Base-by-base conservation (phyloP, 2,329 filamentous ascomycete species). In the Phaeosphaeriaceae sp. region DNA sequence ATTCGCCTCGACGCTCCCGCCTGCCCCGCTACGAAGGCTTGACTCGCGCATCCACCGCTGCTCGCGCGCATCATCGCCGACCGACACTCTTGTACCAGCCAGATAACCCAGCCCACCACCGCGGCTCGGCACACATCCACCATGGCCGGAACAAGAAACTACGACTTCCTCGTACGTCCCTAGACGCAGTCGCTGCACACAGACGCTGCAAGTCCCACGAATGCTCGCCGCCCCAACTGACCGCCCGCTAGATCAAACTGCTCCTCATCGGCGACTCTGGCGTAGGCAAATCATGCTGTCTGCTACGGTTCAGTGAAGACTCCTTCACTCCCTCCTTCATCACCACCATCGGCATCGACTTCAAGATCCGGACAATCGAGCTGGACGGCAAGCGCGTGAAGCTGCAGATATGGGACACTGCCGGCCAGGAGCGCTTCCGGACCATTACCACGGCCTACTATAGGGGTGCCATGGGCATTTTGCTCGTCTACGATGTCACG, bases 381-480 rank as follows among this genome's bases (percentile, higher is more conserved):
- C 86, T 99, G 70, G 95, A 99, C 82, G 94, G 94, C 78, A 99
- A 99, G 88, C 88, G 94, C 64, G 95, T 99, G 74, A 99, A 99
- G 86, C 84, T 99, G 78, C 95, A 99, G 85, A 99, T 99, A 82
- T 99, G 95, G 95, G 95, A 99, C 78, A 99, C 95, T 24, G 95
- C 95, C 54, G 95, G 95, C 55, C 95, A 99, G 81, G 95, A 99
- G 83, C 91, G 95, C 63, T 99, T 99, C 87, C 89, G 95, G 69
- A 99, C 95, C 66, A 99, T 99, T 83, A 99, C 95, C 54, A 98
- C 95, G 49, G 94, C 95, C 69, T 99, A 99, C 84, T 99, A 99
- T 82, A 88, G 95, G 76, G 95, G 95, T 74, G 95, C 95, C 68
- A 98, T 98, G 94, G 95, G 95, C 61, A 98, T 98, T 70, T 84